Base-by-base conservation (phyloP, 1,139 yeast species). In the Nakaseomyces nivariensis region DNA sequence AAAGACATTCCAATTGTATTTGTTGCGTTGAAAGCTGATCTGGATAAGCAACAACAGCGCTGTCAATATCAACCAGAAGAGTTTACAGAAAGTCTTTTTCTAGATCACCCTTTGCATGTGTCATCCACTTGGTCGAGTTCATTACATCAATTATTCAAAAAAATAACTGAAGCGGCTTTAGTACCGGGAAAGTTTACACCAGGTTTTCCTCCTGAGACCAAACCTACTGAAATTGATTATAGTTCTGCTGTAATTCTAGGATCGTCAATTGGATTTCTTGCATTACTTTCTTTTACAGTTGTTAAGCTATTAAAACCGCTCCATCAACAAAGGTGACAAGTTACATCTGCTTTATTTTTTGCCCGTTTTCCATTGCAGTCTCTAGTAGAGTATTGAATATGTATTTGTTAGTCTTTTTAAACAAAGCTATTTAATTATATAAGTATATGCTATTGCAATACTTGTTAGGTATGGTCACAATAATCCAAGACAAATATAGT, bases 1-100 rank as follows among this genome's bases (percentile, higher is more conserved):
- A 82, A 81, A 58, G 79, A 79, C 49, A 71, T 90, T 2, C 98
- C 98, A 0, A 77, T 86, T 4, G 83, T 90, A 0, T 87, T 83
- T 63, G 97, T 89, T 1, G 98, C 96, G 0, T 70, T 89, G 31
- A 92, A 92, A 62, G 97, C 98, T 22, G 98, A 92, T 66, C 72
- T 89, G 44, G 98, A 92, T 65, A 82, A 95, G 57, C 97, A 90
- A 62, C 97, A 90, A 60, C 98, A 92, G 62, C 67, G 98, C 33
- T 80, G 85, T 33, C 87, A 81, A 50, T 72, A 77, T 5, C 96
- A 88, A 61, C 98, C 98, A 0, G 97, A 92, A 59, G 84, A 79
- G 43, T 89, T 84, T 61, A 83, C 96, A 0, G 72, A 88, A 37
- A 69, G 70, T 37, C 51, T 69, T 33, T 59, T 51, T 44, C 50